Base-by-base conservation (phyloP, 1,284 basidiomycete species). In the Xerocomus amazonicus region DNA sequence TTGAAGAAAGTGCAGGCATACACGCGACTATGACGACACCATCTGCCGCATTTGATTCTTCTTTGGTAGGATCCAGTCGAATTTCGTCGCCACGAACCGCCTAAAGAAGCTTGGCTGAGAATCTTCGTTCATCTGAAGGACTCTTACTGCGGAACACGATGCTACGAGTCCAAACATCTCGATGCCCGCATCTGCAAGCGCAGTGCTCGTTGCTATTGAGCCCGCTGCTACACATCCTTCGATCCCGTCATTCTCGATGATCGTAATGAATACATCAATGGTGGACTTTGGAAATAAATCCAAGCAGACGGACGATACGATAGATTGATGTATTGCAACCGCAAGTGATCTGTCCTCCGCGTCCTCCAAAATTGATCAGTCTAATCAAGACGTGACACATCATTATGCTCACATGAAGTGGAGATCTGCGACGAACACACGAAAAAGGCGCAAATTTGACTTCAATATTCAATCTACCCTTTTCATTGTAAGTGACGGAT, bases 391-490 rank as follows among this genome's bases (percentile, higher is more conserved):
- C 19, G 16, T 32, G 23, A 47, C 29, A 47, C 51, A 28, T 38
- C 27, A 43, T 16, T 34, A 32, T 9, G 68, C 85, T 71, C 68
- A 96, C 96, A 56, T 91, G 85, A 59, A 97, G 81, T 0, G 96
- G 95, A 14, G 87, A 84, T 61, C 87, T 78, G 54, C 96, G 76
- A 27, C 77, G 75, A 27, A 75, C 70, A 57, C 84, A 90, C 6
- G 95, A 90, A 68, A 97, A 99, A 0, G 97, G 96, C 1, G 96
- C 82, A 65, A 96, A 97, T 70, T 98, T 97, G 53, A 97, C 90
- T 69, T 98, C 94, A 3, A 99, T 90, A 55, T 94, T 97, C 50
- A 99, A 71, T 51, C 83, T 83, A 0, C 95, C 96, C 55, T 84
- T 86, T 56, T 96, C 90, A 54, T 79, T 90, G 67, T 93, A 98